phyloP scores from a whole-genome alignment of 208 protist genomes.

The Balamuthia mandrillaris region DNA sequence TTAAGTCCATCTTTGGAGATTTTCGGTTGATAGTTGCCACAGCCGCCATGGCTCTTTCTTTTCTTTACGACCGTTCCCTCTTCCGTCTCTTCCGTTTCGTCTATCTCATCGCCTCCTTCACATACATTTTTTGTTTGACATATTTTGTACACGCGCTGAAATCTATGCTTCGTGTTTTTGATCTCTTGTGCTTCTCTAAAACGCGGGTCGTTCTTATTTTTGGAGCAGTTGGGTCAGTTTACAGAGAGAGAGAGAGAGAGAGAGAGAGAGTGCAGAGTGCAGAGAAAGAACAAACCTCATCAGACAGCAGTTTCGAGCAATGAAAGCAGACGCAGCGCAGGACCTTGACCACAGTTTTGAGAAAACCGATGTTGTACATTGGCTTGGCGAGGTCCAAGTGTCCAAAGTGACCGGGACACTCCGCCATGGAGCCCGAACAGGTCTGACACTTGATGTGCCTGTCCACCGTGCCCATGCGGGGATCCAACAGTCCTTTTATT shows the following conservation, averaged over 20 bases:
- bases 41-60: constrained; percentile 70
- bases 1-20: constrained; percentile 68
- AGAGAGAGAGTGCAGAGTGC: background rate
- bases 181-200: constrained; percentile 48
- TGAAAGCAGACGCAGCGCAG: constrained; percentile 95
- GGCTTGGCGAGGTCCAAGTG: constrained; percentile 95
- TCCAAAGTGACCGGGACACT: constrained; percentile 97
- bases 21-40: constrained; percentile 77
- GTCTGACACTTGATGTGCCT: constrained; percentile 63
- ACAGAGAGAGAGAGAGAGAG: background rate
- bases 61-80: constrained; percentile 45
- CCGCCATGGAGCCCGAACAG: constrained; percentile 53
- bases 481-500: constrained; percentile 74
- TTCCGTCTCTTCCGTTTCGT: constrained; percentile 9
- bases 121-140: constrained; percentile 73
- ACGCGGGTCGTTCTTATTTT: constrained; percentile 20
- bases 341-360: constrained; percentile 88
- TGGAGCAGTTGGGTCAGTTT: background rate
- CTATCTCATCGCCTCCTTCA: constrained; percentile 53
- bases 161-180: constrained; percentile 53
- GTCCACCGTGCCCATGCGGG: constrained; percentile 79
- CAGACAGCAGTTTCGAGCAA: constrained; percentile 86
- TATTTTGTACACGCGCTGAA: constrained; percentile 42
- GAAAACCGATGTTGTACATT: constrained; percentile 95
- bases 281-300: constrained; percentile 49